Evolutionary conservation across 768 basidiomycete genomes (phyloP), one percentile per base, ranked within the genome.

Genomic region (Russula virescens): DNA sequence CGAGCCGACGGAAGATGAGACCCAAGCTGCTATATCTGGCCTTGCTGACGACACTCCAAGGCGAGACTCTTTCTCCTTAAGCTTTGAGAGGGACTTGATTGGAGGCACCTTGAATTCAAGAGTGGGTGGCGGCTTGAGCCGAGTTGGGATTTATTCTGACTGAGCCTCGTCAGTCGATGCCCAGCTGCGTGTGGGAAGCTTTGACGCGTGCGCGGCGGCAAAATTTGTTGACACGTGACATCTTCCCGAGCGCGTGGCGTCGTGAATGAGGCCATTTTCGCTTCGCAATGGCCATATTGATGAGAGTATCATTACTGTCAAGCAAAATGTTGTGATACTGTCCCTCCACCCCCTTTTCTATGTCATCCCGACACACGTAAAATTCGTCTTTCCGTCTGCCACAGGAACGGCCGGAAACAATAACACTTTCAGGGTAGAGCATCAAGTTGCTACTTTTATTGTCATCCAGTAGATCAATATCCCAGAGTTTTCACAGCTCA

Each of bases 1-100:
- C 7, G 14, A 45, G n/a, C 19, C 43, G n/a, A 69, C 58, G 26
- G 83, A 77, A n/a, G 79, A 77, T 11, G n/a, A 21, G 42, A 86
- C 76, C 87, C 87, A 89, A 34, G 82, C 81, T 68, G 81, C 77
- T 68, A 88, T 86, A 68, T 84, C 83, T 50, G 80, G 74, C 70
- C 77, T 79, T 48, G 72, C 74, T 49, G 58, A 21, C 7, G 57
- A 53, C 11, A 45, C 40, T 16, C 66, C 62, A 40, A 61, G 28
- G 48, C 62, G 54, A 14, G 54, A 73, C 71, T 82, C 80, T 68
- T 77, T 79, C 65, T 77, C 72, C 71, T 78, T 80, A 70, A 83
- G 79, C 72, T 78, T 82, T 58, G 79, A 73, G 51, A 83, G 75
- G 18, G 76, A 73, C 25, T 71, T 66, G 63, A 66, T 68, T 42